Conservation (phyloP, 169 alveolate species). For the Plasmodium reichenowi region DNA sequence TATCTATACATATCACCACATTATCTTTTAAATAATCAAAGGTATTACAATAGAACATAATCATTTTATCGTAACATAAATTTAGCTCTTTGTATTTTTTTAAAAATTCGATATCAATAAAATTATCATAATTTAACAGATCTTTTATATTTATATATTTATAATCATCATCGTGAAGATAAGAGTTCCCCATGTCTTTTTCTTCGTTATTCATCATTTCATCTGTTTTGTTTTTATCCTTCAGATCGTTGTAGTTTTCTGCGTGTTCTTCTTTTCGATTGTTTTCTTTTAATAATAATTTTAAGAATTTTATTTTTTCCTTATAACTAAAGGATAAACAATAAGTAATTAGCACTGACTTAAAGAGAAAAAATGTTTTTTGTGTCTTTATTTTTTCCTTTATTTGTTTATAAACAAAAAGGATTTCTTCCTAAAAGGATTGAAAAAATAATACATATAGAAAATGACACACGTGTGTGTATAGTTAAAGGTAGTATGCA, state of each 20-base stretch:
- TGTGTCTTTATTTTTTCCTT: conserved; percentile 8
- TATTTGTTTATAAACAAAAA: not conserved
- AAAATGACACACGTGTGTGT: not conserved
- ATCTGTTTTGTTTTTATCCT: not conserved
- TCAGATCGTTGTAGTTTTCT: not conserved
- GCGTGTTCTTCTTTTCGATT: not conserved
- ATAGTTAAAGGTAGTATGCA: not conserved
- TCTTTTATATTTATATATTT: not conserved
- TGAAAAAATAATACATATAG: not conserved
- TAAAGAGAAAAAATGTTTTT: conserved; percentile 2
- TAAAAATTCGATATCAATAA: conserved; percentile 9
- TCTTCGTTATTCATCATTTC: not conserved
- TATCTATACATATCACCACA: conserved; percentile 47
- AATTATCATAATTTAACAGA: conserved; percentile 4
- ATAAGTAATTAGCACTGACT: conserved; percentile 18
- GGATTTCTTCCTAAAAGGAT: conserved; percentile 1
- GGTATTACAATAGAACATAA: conserved; percentile 39
- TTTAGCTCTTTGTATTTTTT: conserved; percentile 9
- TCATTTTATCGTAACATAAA: conserved; percentile 41
- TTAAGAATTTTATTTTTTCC: conserved; percentile 28
- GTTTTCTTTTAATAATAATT: conserved; percentile 13
- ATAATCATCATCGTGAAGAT: not conserved
- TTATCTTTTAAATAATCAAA: conserved; percentile 27
- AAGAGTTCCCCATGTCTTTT: not conserved
- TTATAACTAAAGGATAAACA: conserved; percentile 9